phyloP scores from a whole-genome alignment of 345 rosid genomes.

The Boechera retrofracta region DNA sequence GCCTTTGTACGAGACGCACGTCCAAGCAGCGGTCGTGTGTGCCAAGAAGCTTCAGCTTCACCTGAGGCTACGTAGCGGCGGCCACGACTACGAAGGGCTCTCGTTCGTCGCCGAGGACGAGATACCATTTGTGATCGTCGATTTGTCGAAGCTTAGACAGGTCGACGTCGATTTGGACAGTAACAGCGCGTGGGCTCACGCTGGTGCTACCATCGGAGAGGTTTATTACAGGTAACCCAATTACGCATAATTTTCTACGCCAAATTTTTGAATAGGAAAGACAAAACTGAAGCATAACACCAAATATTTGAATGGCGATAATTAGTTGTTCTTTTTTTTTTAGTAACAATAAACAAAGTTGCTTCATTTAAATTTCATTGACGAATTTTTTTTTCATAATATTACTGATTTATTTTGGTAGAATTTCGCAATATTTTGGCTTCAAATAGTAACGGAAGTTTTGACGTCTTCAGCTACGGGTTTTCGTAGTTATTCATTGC shows the following conservation, averaged over 20 bases:
- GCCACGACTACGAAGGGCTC: constrained; percentile 77
- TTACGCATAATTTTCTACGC: constrained; percentile 12
- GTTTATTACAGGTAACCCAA: constrained; percentile 48
- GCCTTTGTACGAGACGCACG: constrained; percentile 63
- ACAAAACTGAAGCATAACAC: neutral
- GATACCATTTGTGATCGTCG: constrained; percentile 63
- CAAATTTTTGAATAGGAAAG: neutral
- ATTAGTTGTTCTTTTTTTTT: neutral
- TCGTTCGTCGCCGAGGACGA: constrained; percentile 60
- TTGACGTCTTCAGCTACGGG: constrained; percentile 17
- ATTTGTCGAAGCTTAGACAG: constrained; percentile 59
- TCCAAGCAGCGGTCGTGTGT: constrained; percentile 71
- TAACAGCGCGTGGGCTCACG: constrained; percentile 75
- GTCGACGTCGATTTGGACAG: constrained; percentile 55
- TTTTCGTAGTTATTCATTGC: neutral
- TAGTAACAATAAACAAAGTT: neutral
- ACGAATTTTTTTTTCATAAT: neutral
- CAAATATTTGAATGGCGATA: neutral
- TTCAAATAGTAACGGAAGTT: constrained; percentile 15
- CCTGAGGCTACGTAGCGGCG: constrained; percentile 67
- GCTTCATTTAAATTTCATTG: neutral
- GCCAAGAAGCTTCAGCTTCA: constrained; percentile 55
- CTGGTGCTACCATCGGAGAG: constrained; percentile 80
- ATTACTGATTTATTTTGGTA: neutral
- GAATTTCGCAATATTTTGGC: neutral